A percentile compares a stretch with the other conserved stretches of the same genome.
phyloP scores from a whole-genome alignment of 1,284 basidiomycete genomes.

The Naganishia cerealis region DNA sequence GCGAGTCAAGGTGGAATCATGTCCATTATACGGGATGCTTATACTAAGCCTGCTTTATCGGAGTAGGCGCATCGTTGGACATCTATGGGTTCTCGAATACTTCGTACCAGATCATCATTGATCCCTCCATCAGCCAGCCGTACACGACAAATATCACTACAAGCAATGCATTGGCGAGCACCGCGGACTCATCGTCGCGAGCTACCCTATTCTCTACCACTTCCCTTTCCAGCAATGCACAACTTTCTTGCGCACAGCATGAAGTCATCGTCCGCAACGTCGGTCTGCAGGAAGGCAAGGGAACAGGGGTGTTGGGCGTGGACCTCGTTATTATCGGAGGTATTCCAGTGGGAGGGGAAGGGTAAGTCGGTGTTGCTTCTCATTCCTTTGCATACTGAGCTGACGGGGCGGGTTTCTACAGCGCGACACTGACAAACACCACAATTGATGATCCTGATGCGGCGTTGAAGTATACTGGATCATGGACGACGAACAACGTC shows the following conservation, averaged over 20 bases:
- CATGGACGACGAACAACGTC: constrained; percentile 50
- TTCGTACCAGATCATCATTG: constrained; percentile 43
- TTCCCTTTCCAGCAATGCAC: constrained; percentile 32
- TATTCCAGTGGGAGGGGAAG: constrained; percentile 42
- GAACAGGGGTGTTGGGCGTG: constrained; percentile 42
- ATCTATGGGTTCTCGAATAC: constrained; percentile 48
- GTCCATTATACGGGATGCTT: background rate
- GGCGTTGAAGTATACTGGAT: constrained; percentile 45
- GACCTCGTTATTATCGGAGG: constrained; percentile 42
- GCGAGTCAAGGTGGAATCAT: constrained; percentile 13
- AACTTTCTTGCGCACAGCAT: constrained; percentile 38
- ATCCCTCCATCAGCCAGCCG: constrained; percentile 37
- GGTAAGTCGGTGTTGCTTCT: constrained; percentile 40
- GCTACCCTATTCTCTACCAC: constrained; percentile 39
- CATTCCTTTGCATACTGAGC: background rate
- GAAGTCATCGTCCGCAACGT: constrained; percentile 41
- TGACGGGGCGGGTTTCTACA: constrained; percentile 29
- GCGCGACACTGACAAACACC: constrained; percentile 46
- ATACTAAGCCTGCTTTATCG: background rate
- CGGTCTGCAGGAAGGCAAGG: constrained; percentile 33
- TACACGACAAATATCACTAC: constrained; percentile 30
- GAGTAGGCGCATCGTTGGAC: constrained; percentile 34
- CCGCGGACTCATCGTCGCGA: constrained; percentile 25
- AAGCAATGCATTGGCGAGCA: background rate
- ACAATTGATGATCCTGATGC: constrained; percentile 47